These are phyloP conservation scores for Fragilariopsis cylindrus DNA, from an alignment of 108 stramenopile genomes.

Conservation along the genomic window DNA sequence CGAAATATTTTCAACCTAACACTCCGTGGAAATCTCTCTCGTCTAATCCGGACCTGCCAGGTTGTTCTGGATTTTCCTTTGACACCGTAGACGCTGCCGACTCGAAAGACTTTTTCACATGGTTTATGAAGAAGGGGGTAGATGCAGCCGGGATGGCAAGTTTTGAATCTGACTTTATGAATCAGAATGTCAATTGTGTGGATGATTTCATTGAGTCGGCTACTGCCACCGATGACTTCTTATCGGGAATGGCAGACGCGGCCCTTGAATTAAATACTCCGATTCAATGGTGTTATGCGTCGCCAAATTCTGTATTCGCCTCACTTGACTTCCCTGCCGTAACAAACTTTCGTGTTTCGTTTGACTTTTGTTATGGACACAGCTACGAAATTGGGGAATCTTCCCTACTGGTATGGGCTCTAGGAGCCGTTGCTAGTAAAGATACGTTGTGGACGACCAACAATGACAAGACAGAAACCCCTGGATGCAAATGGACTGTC, in stretches of 20 bases:
- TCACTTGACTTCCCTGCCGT: slow-evolving; percentile 24
- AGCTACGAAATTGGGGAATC: slow-evolving; percentile 46
- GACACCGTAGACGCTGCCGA: slow-evolving; percentile 21
- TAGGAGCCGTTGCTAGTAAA: slow-evolving; percentile 41
- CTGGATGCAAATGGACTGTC: slow-evolving; percentile 44
- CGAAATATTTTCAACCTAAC: slow-evolving; percentile 18
- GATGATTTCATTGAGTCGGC: slow-evolving; percentile 25
- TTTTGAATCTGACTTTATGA: slow-evolving; percentile 53
- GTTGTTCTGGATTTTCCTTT: slow-evolving; percentile 34
- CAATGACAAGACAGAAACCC: slow-evolving; percentile 28
- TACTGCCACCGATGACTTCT: slow-evolving; percentile 17
- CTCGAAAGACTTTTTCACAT: slow-evolving; percentile 36
- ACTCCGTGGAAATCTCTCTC: slow-evolving; percentile 25
- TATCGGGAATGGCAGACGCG: slow-evolving; percentile 43
- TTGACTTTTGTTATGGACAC: slow-evolving; percentile 47
- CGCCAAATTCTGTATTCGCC: slow-evolving; percentile 33
- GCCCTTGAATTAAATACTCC: slow-evolving; percentile 20
- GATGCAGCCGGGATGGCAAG: slow-evolving; percentile 30
- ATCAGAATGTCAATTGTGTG: slow-evolving; percentile 46
- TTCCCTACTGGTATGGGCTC: slow-evolving; percentile 39
- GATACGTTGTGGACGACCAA: slow-evolving; percentile 46
- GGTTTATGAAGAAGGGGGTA: slow-evolving; percentile 35
- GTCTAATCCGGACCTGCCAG: slow-evolving; percentile 30
- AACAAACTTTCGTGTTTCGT: slow-evolving; percentile 47
- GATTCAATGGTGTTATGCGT: slow-evolving; percentile 48